phyloP scores from a whole-genome alignment of 2,329 filamentous ascomycete genomes.

The Didymella pomorum region DNA sequence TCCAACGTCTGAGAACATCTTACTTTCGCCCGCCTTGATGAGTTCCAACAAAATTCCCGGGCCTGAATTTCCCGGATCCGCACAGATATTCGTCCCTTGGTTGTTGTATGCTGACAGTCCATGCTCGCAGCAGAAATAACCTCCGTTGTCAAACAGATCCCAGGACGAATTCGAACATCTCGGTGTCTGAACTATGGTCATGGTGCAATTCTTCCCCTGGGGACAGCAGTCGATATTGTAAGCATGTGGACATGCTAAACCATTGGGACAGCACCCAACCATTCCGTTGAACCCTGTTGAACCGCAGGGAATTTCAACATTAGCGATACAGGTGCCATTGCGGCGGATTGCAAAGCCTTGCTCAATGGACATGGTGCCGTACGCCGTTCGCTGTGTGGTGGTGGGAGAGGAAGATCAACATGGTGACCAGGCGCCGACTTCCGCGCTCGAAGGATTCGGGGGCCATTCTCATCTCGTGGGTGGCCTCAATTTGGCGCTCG shows the following conservation, averaged over 20 bases:
- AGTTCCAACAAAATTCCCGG: not conserved
- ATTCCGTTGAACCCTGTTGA: not conserved
- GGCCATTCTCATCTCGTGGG: constrained; percentile 1
- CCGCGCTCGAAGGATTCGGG: not conserved
- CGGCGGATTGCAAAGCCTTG: constrained; percentile 9
- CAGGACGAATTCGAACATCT: constrained; percentile 18
- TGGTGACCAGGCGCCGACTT: not conserved
- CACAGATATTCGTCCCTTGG: constrained; percentile 7
- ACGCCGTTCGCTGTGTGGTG: not conserved
- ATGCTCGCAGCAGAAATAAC: constrained; percentile 23
- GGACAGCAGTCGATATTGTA: constrained; percentile 21
- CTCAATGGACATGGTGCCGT: constrained; percentile 4
- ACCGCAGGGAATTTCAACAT: not conserved
- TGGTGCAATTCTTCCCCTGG: constrained; percentile 2
- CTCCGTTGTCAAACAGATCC: constrained; percentile 21
- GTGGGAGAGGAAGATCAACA: not conserved
- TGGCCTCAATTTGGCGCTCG: not conserved
- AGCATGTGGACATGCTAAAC: constrained; percentile 6
- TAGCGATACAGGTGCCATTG: constrained; percentile 4
- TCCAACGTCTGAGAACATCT: not conserved
- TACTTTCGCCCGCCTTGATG: not conserved
- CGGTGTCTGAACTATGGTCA: constrained; percentile 4
- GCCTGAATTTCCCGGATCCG: not conserved
- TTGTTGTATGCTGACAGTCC: constrained; percentile 8
- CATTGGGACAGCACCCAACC: constrained; percentile 8